Evolutionary conservation across 192 early-diverging fungal genomes (phyloP).

Genomic region (Backusella tarrabulga): DNA sequence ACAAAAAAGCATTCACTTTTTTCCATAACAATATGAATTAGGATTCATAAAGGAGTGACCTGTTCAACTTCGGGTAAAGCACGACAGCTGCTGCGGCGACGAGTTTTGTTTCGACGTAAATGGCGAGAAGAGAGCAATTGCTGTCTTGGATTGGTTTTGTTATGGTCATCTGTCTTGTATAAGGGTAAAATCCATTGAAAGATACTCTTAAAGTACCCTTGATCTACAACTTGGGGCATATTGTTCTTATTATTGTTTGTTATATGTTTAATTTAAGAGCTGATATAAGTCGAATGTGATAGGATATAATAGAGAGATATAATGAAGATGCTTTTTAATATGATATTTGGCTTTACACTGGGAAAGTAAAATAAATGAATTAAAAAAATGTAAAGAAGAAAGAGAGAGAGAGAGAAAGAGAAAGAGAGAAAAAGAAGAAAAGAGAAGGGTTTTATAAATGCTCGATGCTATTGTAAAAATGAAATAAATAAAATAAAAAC

Average conservation of each 20-base stretch:
- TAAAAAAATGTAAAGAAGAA: background rate
- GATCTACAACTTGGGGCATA: background rate
- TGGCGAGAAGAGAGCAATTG: slow-evolving; percentile 1
- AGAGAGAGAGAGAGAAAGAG: background rate
- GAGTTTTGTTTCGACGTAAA: slow-evolving; percentile 5
- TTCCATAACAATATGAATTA: background rate
- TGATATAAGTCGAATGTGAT: background rate
- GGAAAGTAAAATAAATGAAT: too few species aligned
- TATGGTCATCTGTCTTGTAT: background rate
- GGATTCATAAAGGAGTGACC: background rate
- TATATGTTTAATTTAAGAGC: background rate
- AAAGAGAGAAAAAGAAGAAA: background rate
- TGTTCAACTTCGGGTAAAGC: slow-evolving; percentile 4
- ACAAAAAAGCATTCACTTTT: background rate
- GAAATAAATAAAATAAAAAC: background rate
- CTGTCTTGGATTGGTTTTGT: slow-evolving; percentile 12
- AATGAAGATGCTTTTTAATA: background rate
- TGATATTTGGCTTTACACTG: background rate
- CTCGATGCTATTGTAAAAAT: background rate
- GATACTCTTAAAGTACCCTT: background rate
- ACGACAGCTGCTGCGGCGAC: background rate
- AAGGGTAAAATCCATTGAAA: slow-evolving; percentile 3
- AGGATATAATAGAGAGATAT: background rate
- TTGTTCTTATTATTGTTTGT: background rate
- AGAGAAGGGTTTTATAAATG: background rate